Evolutionary conservation across 2,329 filamentous ascomycete genomes (phyloP).

Genomic region (Claviceps sp.): DNA sequence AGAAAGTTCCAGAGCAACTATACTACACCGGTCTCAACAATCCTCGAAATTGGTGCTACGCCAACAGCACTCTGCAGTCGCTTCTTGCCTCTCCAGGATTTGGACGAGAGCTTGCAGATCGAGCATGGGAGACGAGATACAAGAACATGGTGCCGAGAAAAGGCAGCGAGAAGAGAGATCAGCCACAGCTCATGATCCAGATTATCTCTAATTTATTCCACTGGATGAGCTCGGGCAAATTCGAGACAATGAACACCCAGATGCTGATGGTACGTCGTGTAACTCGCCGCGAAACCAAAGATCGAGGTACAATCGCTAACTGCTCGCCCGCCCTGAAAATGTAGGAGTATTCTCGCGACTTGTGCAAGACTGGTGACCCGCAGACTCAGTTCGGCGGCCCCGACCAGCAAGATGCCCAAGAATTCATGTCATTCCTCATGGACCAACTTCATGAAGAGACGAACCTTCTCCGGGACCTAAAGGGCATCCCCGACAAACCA

Average conservation of each 20-base stretch:
- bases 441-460: constrained; percentile 78
- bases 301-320: not conserved
- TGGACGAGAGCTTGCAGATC: constrained; percentile 47
- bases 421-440: constrained; percentile 75
- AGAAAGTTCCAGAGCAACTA: constrained; percentile 27
- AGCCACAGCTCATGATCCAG: constrained; percentile 45
- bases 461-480: constrained; percentile 42
- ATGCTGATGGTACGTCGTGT: constrained; percentile 41
- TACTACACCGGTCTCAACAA: constrained; percentile 59
- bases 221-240: constrained; percentile 40
- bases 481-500: constrained; percentile 18
- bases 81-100: constrained; percentile 62
- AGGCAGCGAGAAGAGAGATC: constrained; percentile 36
- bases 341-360: constrained; percentile 40
- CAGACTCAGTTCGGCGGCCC: constrained; percentile 49
- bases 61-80: constrained; percentile 81
- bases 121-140: constrained; percentile 47
- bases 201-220: constrained; percentile 46
- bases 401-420: constrained; percentile 80
- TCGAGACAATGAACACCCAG: constrained; percentile 36
- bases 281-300: not conserved
- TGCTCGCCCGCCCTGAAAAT: not conserved
- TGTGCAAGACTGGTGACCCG: constrained; percentile 18
- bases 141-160: constrained; percentile 47
- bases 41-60: constrained; percentile 75